phyloP scores from a whole-genome alignment of 345 rosid genomes.

The Cardamine chenopodiifolia region DNA sequence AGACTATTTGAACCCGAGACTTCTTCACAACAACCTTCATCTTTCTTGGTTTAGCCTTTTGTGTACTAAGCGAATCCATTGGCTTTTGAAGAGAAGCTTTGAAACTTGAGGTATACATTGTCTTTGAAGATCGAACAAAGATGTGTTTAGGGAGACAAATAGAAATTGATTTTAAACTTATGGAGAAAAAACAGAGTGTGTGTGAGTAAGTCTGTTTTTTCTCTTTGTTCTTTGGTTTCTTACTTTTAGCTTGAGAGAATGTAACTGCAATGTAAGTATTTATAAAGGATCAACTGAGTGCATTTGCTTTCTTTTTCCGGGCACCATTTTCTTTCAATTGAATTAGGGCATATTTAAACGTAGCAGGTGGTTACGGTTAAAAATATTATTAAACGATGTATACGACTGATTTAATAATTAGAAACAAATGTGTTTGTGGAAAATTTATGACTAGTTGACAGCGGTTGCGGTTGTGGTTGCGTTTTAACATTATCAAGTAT shows the following conservation, averaged over 20 bases:
- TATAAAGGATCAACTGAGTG: conserved; percentile 30
- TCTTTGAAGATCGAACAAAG: conserved; percentile 10
- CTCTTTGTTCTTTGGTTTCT: conserved; percentile 30
- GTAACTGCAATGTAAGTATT: conserved; percentile 29
- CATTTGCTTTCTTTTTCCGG: conserved; percentile 19
- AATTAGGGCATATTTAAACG: too few relatives aligned
- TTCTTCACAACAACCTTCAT: conserved; percentile 55
- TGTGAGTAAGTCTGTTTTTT: background rate
- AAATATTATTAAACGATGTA: too few relatives aligned
- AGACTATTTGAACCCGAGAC: conserved; percentile 50
- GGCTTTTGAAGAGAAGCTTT: background rate
- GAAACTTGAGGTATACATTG: background rate
- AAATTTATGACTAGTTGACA: too few relatives aligned
- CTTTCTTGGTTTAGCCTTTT: conserved; percentile 57
- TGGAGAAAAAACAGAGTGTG: conserved; percentile 9
- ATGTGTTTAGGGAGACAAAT: background rate
- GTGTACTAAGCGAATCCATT: conserved; percentile 65
- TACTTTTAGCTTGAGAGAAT: conserved; percentile 22
- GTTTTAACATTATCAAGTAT: too few relatives aligned
- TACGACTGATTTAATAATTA: too few relatives aligned
- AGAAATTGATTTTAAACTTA: background rate
- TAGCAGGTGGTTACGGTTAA: too few relatives aligned
- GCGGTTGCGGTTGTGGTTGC: too few relatives aligned
- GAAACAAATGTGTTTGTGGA: too few relatives aligned
- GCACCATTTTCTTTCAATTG: background rate